Evolutionary conservation across 2,329 filamentous ascomycete genomes (phyloP).

Genomic region (Incumbomyces lentus): DNA sequence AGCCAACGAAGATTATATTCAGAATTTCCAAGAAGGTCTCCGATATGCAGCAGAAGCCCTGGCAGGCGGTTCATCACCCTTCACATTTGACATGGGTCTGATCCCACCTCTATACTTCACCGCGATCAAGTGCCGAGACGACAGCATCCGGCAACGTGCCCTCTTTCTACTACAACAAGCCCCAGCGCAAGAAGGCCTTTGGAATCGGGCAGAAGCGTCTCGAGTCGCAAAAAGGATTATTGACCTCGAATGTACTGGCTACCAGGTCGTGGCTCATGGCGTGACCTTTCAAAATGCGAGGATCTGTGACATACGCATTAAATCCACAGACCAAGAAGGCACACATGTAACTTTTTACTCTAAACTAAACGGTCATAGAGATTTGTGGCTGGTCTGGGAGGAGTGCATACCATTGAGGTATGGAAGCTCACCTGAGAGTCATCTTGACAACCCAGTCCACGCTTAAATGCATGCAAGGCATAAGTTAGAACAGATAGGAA

Average conservation of each 20-base stretch:
- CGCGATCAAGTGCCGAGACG: conserved; percentile 26
- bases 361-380: not conserved
- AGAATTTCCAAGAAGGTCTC: not conserved
- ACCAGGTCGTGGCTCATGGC: not conserved
- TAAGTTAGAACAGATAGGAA: no score
- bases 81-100: conserved; percentile 24
- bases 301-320: not conserved
- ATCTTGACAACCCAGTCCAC: not conserved
- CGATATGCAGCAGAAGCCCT: not conserved
- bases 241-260: not conserved
- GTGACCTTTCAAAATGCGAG: not conserved
- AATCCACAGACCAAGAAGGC: not conserved
- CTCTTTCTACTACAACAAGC: conserved; percentile 11
- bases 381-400: not conserved
- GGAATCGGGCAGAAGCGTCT: conserved; percentile 4
- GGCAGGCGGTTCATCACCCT: not conserved
- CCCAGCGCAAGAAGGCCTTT: conserved; percentile 11
- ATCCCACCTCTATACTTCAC: conserved; percentile 27
- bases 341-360: not conserved
- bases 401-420: not conserved
- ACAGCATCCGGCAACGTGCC: conserved; percentile 22
- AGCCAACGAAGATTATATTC: not conserved
- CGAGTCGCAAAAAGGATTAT: not conserved
- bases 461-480: not conserved
- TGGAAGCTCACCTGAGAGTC: not conserved